phyloP scores from a whole-genome alignment of 2,329 filamentous ascomycete species.

The Rutstroemia sp. region DNA sequence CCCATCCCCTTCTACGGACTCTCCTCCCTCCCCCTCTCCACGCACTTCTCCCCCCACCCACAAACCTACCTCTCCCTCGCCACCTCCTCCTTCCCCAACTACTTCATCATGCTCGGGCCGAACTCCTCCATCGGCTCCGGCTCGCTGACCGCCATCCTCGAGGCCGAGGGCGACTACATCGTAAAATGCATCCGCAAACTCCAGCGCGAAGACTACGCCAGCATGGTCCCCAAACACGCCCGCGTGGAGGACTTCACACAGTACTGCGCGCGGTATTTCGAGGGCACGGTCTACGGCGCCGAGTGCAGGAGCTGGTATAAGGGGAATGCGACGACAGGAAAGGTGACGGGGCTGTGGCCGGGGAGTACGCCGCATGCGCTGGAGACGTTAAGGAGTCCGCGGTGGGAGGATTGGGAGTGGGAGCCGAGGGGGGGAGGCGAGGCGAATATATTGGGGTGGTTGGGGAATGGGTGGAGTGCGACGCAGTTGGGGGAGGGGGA shows the following conservation, averaged over 20 bases:
- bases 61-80: conserved; percentile 25
- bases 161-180: conserved; percentile 24
- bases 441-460: conserved; percentile 34
- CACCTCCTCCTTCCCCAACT: conserved; percentile 25
- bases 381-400: conserved; percentile 40
- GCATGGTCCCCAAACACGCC: conserved; percentile 39
- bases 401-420: conserved; percentile 45
- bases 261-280: conserved; percentile 44
- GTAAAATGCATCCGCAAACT: conserved; percentile 25
- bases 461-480: conserved; percentile 38
- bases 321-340: conserved; percentile 28
- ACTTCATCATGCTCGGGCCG: conserved; percentile 27
- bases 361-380: conserved; percentile 33
- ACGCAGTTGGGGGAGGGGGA: conserved; percentile 36
- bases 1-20: conserved; percentile 24
- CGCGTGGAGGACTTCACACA: conserved; percentile 42
- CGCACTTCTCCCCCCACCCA: conserved; percentile 26
- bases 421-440: conserved; percentile 29
- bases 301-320: conserved; percentile 31
- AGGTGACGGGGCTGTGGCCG: conserved; percentile 38
- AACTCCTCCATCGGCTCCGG: conserved; percentile 23
- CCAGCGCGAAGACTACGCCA: conserved; percentile 41
- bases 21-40: conserved; percentile 15
- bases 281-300: conserved; percentile 43
- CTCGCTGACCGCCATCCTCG: conserved; percentile 22